These are phyloP conservation scores for Marsdenia floribunda DNA, from an alignment of 257 asterid species.

Conservation along the genomic window DNA sequence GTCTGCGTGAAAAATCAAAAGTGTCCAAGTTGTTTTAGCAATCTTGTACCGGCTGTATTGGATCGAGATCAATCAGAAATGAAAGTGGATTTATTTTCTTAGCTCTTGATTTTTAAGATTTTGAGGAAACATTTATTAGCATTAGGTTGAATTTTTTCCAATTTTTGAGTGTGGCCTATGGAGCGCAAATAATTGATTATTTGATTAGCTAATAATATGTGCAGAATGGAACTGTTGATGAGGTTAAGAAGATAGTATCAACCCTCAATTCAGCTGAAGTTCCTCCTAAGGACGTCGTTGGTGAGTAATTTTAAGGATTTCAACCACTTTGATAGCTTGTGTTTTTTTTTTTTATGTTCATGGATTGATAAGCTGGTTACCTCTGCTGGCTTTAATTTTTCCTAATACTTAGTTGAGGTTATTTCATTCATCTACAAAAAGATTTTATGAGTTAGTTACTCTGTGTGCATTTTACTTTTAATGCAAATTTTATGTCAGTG, in stretches of 20 bases:
- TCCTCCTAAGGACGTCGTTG: slow-evolving; percentile 87
- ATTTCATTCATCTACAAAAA: background rate
- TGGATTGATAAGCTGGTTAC: background rate
- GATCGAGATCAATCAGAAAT: background rate
- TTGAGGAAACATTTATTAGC: background rate
- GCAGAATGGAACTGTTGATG: slow-evolving; percentile 88
- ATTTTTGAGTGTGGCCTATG: background rate
- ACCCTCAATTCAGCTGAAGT: slow-evolving; percentile 75
- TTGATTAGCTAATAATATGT: slow-evolving; percentile 6
- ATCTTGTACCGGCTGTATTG: background rate
- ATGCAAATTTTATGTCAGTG: background rate
- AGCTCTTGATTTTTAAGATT: background rate
- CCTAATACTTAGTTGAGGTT: background rate
- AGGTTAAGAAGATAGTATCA: slow-evolving; percentile 82
- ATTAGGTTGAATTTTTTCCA: background rate
- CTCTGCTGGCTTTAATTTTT: background rate
- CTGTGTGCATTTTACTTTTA: background rate
- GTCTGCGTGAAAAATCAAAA: background rate
- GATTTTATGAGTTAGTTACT: background rate
- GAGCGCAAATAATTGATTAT: background rate
- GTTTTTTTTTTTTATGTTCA: background rate
- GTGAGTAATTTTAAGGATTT: slow-evolving; percentile 38
- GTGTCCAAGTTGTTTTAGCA: background rate
- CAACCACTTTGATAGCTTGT: background rate
- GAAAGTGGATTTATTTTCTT: background rate